Base-by-base conservation (phyloP, 257 asterid species). In the Asclepias syriaca region DNA sequence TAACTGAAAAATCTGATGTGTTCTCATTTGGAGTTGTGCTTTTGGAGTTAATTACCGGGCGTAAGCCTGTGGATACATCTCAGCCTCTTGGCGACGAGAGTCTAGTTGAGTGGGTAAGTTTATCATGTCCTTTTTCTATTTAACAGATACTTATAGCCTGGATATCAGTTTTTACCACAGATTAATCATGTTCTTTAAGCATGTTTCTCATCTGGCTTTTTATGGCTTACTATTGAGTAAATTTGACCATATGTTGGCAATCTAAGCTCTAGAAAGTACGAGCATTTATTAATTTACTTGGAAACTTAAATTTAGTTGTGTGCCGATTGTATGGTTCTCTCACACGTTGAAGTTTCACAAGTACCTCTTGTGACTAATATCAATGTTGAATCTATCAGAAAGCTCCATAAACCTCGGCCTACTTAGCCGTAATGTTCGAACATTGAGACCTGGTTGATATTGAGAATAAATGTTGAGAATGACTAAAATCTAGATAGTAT, bases 71-170 rank as follows among this genome's bases (percentile, higher is more conserved):
- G 16, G 98, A 92, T 84, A 82, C 92, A 59, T 87, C 98, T 83
- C 98, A 88, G 74, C 96, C 98, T 11, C 68, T 83, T n/a, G 98
- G 98, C 72, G 92, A 92, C 11, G 98, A 92, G 87, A 90, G 98
- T 82, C 86, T 92, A 0, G 98, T 92, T 68, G 97, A 92, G 80
- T 92, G 97, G 98, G 98, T 92, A 80, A 72, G 92, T 82, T 77
- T 32, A 6, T 13, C 18, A 40, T 39, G 14, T 57, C 21, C 70
- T 64, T 68, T 43, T 32, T 39, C 7, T 56, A 48, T 46, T 74
- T 34, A 18, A 24, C 29, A 46, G 73, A 19, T 29, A 37, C 29
- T 16, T 57, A 10, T 57, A 68, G 66, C 37, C 29, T 60, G 63
- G 51, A 61, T 24, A 27, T 56, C 32, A 54, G 59, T 73, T 12